A percentile compares a stretch with the other conserved stretches of the same genome.
phyloP scores from a whole-genome alignment of 2,329 filamentous ascomycete species.

The Byssochlamys sp. region DNA sequence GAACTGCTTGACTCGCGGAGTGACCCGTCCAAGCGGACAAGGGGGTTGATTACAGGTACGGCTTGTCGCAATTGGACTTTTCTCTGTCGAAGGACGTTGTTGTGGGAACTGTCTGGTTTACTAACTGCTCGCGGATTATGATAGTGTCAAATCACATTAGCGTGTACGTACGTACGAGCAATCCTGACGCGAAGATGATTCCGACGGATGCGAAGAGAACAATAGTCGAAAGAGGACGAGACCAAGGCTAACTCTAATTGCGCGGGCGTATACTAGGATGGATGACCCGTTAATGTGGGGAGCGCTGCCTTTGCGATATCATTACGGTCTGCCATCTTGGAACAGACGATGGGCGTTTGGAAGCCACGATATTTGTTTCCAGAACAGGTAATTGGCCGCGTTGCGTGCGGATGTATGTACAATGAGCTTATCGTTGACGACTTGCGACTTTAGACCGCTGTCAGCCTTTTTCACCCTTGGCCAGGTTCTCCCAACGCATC shows the following conservation, averaged over 20 bases:
- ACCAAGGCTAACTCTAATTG: constrained; percentile 18
- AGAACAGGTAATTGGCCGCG: constrained; percentile 56
- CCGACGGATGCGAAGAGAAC: constrained; percentile 9
- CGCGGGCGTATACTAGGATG: constrained; percentile 47
- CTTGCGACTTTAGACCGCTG: constrained; percentile 43
- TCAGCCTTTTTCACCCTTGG: constrained; percentile 78
- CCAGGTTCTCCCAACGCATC: constrained; percentile 83
- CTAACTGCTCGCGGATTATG: background rate
- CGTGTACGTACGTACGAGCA: constrained; percentile 56
- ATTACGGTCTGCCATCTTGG: constrained; percentile 51
- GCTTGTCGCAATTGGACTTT: constrained; percentile 1
- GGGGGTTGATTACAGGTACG: constrained; percentile 74
- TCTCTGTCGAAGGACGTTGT: constrained; percentile 1
- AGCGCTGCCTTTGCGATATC: constrained; percentile 64
- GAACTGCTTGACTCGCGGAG: constrained; percentile 63
- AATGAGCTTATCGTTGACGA: constrained; percentile 4
- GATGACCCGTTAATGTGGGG: constrained; percentile 96
- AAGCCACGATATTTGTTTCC: constrained; percentile 91
- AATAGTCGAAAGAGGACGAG: constrained; percentile 8
- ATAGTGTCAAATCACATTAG: constrained; percentile 79
- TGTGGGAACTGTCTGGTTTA: constrained; percentile 4
- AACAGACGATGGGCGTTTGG: constrained; percentile 83
- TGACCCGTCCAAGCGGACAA: constrained; percentile 55
- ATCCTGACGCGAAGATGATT: constrained; percentile 6
- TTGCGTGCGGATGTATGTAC: background rate